A percentile compares a stretch with the other conserved stretches of the same genome.
These are phyloP conservation scores for Neotropicomus parvogracilis DNA, from an alignment of 1,284 basidiomycete genomes.

Conservation along the genomic window DNA sequence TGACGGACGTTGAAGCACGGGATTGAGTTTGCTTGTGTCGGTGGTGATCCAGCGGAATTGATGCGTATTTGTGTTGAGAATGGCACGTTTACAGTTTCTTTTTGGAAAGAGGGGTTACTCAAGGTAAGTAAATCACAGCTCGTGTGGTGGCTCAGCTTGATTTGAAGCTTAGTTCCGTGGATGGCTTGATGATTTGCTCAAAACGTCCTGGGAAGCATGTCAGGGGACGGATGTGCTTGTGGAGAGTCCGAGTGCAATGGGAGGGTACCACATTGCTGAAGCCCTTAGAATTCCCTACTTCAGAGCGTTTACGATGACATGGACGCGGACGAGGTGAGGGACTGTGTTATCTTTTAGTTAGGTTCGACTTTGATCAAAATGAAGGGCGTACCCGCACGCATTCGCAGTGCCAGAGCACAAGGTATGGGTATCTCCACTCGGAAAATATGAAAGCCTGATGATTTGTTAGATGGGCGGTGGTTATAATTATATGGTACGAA, in stretches of 20 bases:
- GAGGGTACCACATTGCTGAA: slow-evolving; percentile 98
- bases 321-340: slow-evolving; percentile 66
- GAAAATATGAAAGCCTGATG: slow-evolving; percentile 18
- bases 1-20: slow-evolving; percentile 59
- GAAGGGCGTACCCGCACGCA: slow-evolving; percentile 91
- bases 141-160: slow-evolving; percentile 1
- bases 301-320: slow-evolving; percentile 87
- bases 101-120: slow-evolving; percentile 84
- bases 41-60: slow-evolving; percentile 95
- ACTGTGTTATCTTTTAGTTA: neutral
- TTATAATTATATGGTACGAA: slow-evolving; percentile 94
- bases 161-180: slow-evolving; percentile 72
- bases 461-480: slow-evolving; percentile 79
- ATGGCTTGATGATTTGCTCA: slow-evolving; percentile 94
- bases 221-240: slow-evolving; percentile 91
- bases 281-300: slow-evolving; percentile 91
- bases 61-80: slow-evolving; percentile 95
- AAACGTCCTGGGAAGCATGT: slow-evolving; percentile 93
- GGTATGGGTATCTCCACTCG: slow-evolving; percentile 37
- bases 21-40: slow-evolving; percentile 90
- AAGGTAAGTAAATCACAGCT: slow-evolving; percentile 53
- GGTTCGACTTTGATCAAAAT: slow-evolving; percentile 8
- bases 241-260: slow-evolving; percentile 96
- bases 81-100: slow-evolving; percentile 93
- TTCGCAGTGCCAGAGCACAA: slow-evolving; percentile 94